Evolutionary conservation across 2,329 filamentous ascomycete species (phyloP).

Genomic region (Talaromyces piceae): DNA sequence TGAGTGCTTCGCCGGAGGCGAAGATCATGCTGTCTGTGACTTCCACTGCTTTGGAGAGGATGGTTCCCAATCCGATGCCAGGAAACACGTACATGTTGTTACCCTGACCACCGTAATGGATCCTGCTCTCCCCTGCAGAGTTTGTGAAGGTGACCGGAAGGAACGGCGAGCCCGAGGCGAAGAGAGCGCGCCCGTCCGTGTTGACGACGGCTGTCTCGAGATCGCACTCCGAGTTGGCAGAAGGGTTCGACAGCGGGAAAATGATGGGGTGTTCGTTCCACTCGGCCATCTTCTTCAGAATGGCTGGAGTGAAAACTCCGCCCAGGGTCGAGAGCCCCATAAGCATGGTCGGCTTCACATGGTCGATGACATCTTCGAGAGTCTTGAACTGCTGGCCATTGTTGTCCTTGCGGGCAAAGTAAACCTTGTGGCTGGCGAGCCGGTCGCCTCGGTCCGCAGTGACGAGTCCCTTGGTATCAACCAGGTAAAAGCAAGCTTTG

Average conservation of each 20-base stretch:
- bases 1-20: conserved; percentile 75
- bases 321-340: conserved; percentile 92
- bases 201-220: conserved; percentile 87
- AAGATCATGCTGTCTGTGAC: conserved; percentile 97
- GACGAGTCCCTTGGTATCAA: conserved; percentile 93
- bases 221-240: conserved; percentile 94
- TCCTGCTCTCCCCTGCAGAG: conserved; percentile 50
- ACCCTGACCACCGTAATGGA: conserved; percentile 73
- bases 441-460: conserved; percentile 88
- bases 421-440: conserved; percentile 78
- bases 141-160: conserved; percentile 60
- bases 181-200: conserved; percentile 86
- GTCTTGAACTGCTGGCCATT: conserved; percentile 61
- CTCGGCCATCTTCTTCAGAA: conserved; percentile 57
- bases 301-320: conserved; percentile 84
- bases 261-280: conserved; percentile 77
- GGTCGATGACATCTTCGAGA: conserved; percentile 84
- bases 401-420: conserved; percentile 60
- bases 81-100: conserved; percentile 90
- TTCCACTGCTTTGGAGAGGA: conserved; percentile 77
- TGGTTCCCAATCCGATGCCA: conserved; percentile 86
- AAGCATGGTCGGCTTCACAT: conserved; percentile 88
- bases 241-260: conserved; percentile 94
- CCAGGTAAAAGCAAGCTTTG: conserved; percentile 88
- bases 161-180: conserved; percentile 94